phyloP scores from a whole-genome alignment of 768 basidiomycete genomes.

The Hericium erinaceus region DNA sequence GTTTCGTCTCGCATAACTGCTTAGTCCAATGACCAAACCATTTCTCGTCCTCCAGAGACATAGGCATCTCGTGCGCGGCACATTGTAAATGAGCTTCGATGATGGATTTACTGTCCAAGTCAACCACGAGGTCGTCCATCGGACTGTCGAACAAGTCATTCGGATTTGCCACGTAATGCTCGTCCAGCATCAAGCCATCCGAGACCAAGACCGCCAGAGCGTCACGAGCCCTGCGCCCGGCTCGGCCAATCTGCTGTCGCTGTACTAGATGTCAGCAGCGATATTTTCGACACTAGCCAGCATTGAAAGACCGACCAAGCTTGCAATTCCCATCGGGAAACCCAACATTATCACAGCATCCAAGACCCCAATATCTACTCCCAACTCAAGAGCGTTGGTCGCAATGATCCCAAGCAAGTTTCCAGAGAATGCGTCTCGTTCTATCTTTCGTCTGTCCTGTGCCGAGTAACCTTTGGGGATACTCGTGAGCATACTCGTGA shows the following conservation, averaged over 20 bases:
- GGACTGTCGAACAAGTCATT: slow-evolving; percentile 58
- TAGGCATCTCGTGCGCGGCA: slow-evolving; percentile 79
- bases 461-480: not conserved
- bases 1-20: slow-evolving; percentile 49
- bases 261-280: slow-evolving; percentile 19
- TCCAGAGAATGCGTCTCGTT: slow-evolving; percentile 80
- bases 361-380: slow-evolving; percentile 83
- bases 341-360: slow-evolving; percentile 88
- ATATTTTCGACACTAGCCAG: not conserved
- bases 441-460: slow-evolving; percentile 76
- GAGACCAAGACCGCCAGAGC: slow-evolving; percentile 69
- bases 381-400: slow-evolving; percentile 85
- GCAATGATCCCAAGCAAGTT: slow-evolving; percentile 78
- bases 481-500: not conserved
- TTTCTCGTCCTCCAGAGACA: slow-evolving; percentile 49
- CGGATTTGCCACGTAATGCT: slow-evolving; percentile 63
- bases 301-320: slow-evolving; percentile 46
- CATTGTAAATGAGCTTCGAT: slow-evolving; percentile 85
- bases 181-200: slow-evolving; percentile 61
- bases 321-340: slow-evolving; percentile 72
- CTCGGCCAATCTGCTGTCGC: slow-evolving; percentile 86
- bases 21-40: slow-evolving; percentile 65
- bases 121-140: slow-evolving; percentile 55
- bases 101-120: slow-evolving; percentile 64
- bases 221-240: slow-evolving; percentile 73